Base-by-base conservation (phyloP, 805 yeast genomes). In the Suhomyces sp. region DNA sequence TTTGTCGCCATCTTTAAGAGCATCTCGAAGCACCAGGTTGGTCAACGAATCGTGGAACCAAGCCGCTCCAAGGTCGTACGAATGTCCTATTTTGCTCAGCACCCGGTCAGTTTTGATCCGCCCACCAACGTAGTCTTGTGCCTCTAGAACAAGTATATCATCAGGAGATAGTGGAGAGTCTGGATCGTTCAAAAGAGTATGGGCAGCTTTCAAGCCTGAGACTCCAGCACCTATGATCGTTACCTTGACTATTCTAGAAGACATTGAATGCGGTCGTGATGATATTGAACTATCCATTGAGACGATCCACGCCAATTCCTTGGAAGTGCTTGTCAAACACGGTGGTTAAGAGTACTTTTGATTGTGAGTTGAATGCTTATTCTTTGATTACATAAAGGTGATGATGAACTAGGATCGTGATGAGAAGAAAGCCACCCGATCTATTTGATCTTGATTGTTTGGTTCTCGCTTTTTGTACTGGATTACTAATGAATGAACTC, bases 41-140 rank as follows among this genome's bases (percentile, higher is more conserved):
- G 73, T 67, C 25, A 87, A 59, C 0, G 88, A 77, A 46, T 87
- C 95, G 53, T 88, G 96, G 52, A 84, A 85, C 96, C 96, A 88
- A 4, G 88, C 76, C 0, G 95, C 96, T 1, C 96, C 96, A n/a
- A 87, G 44, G 53, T 88, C 95, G 47, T 82, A 81, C 3, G 60
- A 50, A 18, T 35, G 35, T 12, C 56, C 56, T 6, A 46, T 24
- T n/a, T 39, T 40, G 25, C 48, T 41, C 28, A 29, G 40, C 17
- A 35, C 31, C 19, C 43, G 35, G 20, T 43, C 48, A 18, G 60
- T 54, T 14, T 32, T 20, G 37, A 55, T 43, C 1, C 60, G 33
- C 11, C 60, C 60, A 7, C 60, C 60, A 14, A 51, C 23, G 2
- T 53, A 33, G 38, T 37, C 39, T 33, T 46, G 59, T 10, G 58